Evolutionary conservation across 441 rosid genomes (phyloP), one percentile per base, ranked within the genome.

Genomic region (Viola pubescens): DNA sequence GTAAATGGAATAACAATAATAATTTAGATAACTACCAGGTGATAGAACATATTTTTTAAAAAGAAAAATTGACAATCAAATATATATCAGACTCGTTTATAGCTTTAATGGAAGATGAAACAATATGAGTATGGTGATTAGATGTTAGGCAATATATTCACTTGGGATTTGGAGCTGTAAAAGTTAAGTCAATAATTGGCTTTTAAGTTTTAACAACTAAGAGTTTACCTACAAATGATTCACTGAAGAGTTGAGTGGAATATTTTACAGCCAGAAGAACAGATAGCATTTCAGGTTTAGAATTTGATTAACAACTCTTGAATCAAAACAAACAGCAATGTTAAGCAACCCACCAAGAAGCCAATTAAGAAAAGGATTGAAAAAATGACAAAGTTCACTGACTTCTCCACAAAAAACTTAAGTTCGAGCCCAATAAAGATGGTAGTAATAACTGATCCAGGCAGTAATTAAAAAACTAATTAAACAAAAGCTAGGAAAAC

Each of bases 321-420:
- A 9, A 8, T 7, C 38, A 26, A 38, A 51, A 51, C 34, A 16
- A 38, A 4, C 11, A 26, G 54, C 10, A 26, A 51, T 9, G 10
- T 26, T 38, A 19, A 26, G 34, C 13, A 51, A 9, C 34, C n/a
- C 54, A 51, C 9, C 12, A 51, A 63, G 54, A 45, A 52, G 52
- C 13, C 34, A 55, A 45, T 43, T 50, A 37, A 67, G 64, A 8
- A 38, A 6, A 40, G 34, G 16, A 9, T 37, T 63, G 44, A 59
- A 51, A 37, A 49, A 41, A n/a, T n/a, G 1, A 48, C 48, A 54
- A 60, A 62, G 4, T n/a, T n/a, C n/a, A n/a, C n/a, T n/a, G n/a
- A n/a, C n/a, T n/a, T n/a, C n/a, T n/a, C n/a, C n/a, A n/a, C n/a
- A n/a, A n/a, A n/a, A 13, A 49, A 48, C 6, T 39, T 41, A 64